Conservation (phyloP, 306 rosid species). For the Cucurbita pepo region DNA sequence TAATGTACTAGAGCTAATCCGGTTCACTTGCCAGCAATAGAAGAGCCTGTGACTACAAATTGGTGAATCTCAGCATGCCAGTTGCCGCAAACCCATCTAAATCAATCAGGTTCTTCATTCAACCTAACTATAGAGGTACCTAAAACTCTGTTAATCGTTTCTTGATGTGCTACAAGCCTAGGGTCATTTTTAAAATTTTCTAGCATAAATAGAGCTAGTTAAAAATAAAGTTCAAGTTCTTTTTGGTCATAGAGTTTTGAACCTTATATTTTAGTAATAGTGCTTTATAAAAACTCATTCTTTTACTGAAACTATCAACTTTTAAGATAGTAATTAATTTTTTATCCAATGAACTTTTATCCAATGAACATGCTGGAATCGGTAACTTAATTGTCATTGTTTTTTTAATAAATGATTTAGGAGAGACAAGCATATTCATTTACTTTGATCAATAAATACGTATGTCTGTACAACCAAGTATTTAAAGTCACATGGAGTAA, state of each 20-base stretch:
- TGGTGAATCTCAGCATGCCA: background rate
- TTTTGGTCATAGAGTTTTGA: background rate
- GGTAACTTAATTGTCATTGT: background rate
- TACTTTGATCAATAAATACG: background rate
- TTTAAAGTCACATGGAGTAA: background rate
- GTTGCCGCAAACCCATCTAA: background rate
- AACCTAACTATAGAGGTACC: background rate
- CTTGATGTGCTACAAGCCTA: background rate
- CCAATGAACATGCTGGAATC: too few species aligned
- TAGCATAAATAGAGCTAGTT: background rate
- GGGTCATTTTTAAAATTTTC: background rate
- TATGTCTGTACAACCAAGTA: background rate
- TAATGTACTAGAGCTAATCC: slow-evolving; percentile 41
- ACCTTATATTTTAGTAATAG: background rate
- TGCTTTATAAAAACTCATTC: background rate
- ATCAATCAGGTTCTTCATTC: background rate
- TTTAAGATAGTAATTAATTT: too few species aligned
- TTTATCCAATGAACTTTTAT: too few species aligned
- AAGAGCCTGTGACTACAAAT: background rate
- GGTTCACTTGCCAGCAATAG: background rate
- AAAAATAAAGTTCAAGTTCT: background rate
- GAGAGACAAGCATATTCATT: background rate
- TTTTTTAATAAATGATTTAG: background rate
- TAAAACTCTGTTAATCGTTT: background rate
- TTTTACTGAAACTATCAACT: too few species aligned